A percentile compares a stretch with the other conserved stretches of the same genome.
Evolutionary conservation across 192 early-diverging fungal species (phyloP).

Genomic region (Coemansia sp.): DNA sequence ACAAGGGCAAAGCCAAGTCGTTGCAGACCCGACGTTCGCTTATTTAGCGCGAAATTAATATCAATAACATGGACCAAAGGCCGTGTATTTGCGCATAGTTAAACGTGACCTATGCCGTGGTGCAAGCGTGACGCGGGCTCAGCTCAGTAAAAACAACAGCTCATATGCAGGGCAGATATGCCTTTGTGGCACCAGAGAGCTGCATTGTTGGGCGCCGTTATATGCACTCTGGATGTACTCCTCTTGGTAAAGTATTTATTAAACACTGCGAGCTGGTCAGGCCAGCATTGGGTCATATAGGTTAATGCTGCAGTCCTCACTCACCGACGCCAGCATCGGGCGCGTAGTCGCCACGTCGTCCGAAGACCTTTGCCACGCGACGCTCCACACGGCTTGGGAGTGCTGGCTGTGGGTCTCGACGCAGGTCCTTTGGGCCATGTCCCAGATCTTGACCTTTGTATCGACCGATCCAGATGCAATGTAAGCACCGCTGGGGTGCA

Average conservation of each 20-base stretch:
- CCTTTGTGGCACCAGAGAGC: no score
- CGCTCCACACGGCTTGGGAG: slow-evolving; percentile 39
- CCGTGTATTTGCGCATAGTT: no score
- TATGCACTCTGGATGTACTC: no score
- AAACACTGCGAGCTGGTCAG: no score
- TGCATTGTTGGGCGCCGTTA: no score
- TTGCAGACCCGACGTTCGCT: slow-evolving; percentile 4
- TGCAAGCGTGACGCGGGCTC: no score
- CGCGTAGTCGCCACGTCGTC: slow-evolving; percentile 21
- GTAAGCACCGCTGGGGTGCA: slow-evolving; percentile 37
- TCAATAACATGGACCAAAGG: no score
- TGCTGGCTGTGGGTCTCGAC: slow-evolving; percentile 44
- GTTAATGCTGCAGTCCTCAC: slow-evolving; percentile 38
- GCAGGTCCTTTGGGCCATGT: slow-evolving; percentile 35
- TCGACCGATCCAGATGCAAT: slow-evolving; percentile 47
- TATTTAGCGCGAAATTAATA: neutral
- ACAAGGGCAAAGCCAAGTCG: slow-evolving; percentile 9
- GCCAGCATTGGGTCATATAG: slow-evolving; percentile 47
- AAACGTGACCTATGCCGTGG: no score
- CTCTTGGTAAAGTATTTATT: neutral
- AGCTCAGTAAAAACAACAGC: no score
- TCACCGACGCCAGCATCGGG: slow-evolving; percentile 43
- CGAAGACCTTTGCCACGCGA: slow-evolving; percentile 41
- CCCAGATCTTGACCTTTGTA: slow-evolving; percentile 51
- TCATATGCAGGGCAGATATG: no score